These are phyloP conservation scores for Salvia miltiorrhiza DNA, from an alignment of 257 asterid species.

Conservation along the genomic window DNA sequence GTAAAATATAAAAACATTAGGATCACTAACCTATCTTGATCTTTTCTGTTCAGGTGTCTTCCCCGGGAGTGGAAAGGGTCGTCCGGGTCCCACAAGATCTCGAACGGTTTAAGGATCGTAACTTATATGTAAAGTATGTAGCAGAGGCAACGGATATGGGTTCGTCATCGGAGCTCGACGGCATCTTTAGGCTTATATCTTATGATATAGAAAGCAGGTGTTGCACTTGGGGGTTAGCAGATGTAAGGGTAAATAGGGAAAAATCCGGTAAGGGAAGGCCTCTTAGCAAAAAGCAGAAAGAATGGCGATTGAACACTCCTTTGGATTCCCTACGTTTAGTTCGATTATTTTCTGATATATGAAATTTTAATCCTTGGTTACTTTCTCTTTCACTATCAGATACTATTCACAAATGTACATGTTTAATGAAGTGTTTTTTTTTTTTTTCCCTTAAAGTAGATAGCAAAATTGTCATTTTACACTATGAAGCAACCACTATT, in stretches of 20 bases:
- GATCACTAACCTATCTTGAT: background rate
- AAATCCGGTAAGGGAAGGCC: constrained; percentile 91
- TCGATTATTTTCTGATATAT: constrained; percentile 58
- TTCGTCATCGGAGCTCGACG: constrained; percentile 53
- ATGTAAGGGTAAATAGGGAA: constrained; percentile 78
- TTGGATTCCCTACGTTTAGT: constrained; percentile 56
- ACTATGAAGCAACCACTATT: too few relatives aligned
- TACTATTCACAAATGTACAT: background rate
- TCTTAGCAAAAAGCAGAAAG: constrained; percentile 78
- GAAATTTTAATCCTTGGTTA: constrained; percentile 7
- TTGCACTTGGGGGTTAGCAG: constrained; percentile 87
- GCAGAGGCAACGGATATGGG: constrained; percentile 36
- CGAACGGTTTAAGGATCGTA: constrained; percentile 79
- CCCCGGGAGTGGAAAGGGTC: constrained; percentile 84
- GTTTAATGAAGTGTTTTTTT: too few relatives aligned
- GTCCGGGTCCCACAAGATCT: constrained; percentile 77
- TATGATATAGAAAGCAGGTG: constrained; percentile 40
- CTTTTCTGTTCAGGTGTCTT: constrained; percentile 58
- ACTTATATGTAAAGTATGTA: constrained; percentile 63
- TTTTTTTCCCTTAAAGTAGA: too few relatives aligned
- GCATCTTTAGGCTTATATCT: constrained; percentile 61
- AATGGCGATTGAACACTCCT: constrained; percentile 71
- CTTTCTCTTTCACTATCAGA: background rate
- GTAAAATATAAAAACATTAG: too few relatives aligned
- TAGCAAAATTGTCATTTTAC: too few relatives aligned